Percentiles rank a stretch among this genome's conserved stretches.
These are phyloP conservation scores for Phytophthora ramorum DNA, from an alignment of 352 stramenopile species.

Conservation along the genomic window DNA sequence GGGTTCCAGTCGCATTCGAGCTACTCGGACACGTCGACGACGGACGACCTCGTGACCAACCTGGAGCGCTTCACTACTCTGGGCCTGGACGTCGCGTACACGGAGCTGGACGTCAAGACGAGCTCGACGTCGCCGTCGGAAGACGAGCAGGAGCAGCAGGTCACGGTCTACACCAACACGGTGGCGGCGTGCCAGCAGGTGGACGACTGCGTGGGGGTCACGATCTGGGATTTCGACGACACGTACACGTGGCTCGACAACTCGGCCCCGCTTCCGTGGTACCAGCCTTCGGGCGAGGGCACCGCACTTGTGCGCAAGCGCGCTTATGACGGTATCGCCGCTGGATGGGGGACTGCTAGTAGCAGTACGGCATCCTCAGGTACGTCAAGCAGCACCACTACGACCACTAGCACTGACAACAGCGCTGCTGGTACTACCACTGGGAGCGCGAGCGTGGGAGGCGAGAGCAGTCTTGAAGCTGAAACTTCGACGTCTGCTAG, in stretches of 20 bases:
- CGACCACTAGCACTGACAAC: slow-evolving; percentile 1
- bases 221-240: slow-evolving; percentile 35
- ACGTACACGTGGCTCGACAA: slow-evolving; percentile 22
- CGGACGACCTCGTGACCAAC: slow-evolving; percentile 15
- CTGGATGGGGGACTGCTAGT: slow-evolving; percentile 22
- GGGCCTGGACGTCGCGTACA: slow-evolving; percentile 22
- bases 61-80: slow-evolving; percentile 16
- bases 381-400: neutral
- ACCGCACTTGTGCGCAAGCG: slow-evolving; percentile 33
- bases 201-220: slow-evolving; percentile 7
- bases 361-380: neutral
- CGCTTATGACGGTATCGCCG: slow-evolving; percentile 32
- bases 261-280: slow-evolving; percentile 14
- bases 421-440: neutral
- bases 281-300: slow-evolving; percentile 23
- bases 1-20: slow-evolving; percentile 39
- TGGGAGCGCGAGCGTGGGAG: slow-evolving; percentile 8
- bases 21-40: slow-evolving; percentile 18
- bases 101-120: slow-evolving; percentile 17
- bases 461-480: slow-evolving; percentile 11
- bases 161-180: slow-evolving; percentile 5
- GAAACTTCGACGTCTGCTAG: slow-evolving; percentile 7
- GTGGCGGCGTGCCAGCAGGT: slow-evolving; percentile 18
- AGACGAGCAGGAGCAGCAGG: slow-evolving; percentile 3
- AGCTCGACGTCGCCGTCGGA: slow-evolving; percentile 8